Base-by-base conservation (phyloP, 305 asterid species). In the Solanum aculeatissimum region DNA sequence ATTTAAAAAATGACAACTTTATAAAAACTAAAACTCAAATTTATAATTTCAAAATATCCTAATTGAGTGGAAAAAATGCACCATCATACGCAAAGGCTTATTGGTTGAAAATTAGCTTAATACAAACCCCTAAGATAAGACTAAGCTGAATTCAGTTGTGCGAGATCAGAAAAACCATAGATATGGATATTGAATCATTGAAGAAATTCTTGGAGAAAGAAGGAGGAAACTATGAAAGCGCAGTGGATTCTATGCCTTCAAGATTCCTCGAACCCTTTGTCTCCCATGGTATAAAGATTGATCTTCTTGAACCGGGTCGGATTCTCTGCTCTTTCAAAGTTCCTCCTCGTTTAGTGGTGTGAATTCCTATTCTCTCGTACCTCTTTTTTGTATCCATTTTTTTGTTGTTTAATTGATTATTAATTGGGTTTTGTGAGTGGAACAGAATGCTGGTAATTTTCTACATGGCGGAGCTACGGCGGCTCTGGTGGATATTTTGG, bases 391-490 rank as follows among this genome's bases (percentile, higher is more conserved):
- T 40, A 6, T 35, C 66, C 2, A 40, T 10, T 72, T 72, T 10
- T 21, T 45, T 18, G 18, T n/a, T 9, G 38, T 23, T 74, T 81
- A 57, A 57, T 57, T 60, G 5, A 9, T 69, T 81, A 8, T 83
- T 29, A 4, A 7, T 27, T 58, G 70, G 27, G 35, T 54, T 69
- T 55, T 12, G 15, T 57, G 70, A 13, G 38, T 38, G 72, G 43
- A 65, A 29, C 71, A 96, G 99, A 94, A 94, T 69, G 78, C 90
- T 47, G 99, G 91, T 35, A 95, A 92, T 45, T 83, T 94, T 12
- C 85, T 96, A 90, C 98, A 96, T 91, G 98, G 98, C 63, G 99
- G 99, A 65, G 98, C 97, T 40, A 95, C 92, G 83, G 98, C 93
- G 85, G 84, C 95, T 57, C 90, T 96, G 87, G 99, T 96, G 86